Evolutionary conservation across 495 filamentous ascomycete genomes (phyloP), one percentile per base, ranked within the genome.

Genomic region (Annulohypoxylon moriforme): DNA sequence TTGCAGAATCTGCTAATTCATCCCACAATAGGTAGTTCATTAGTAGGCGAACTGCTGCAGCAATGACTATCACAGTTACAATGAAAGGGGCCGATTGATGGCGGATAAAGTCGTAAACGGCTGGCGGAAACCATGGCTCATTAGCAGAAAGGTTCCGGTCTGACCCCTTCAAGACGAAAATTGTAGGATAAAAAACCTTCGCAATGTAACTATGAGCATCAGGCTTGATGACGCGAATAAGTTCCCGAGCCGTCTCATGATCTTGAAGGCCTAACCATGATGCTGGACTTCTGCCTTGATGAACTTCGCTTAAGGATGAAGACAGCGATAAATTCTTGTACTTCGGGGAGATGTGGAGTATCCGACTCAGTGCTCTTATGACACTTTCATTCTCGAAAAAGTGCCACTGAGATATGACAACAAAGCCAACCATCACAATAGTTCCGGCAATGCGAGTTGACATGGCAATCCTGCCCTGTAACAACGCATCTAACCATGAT

Each of bases 221-320:
- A 1, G 91, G 91, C 61, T 90, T 93, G 68, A 92, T 83, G 8
- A 90, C 81, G 24, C 84, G 82, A 74, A 93, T 91, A 13, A 93
- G 82, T 69, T 93, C 91, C 56, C 85, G 85, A 7, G 89, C 90
- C 0, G 91, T 93, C 65, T 91, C 86, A 70, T 92, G 88, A 64
- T 93, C 91, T 79, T 93, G 91, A 67, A 92, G 82, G 16, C 85
- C 82, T 34, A 93, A 81, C 91, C 91, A 93, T 24, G 90, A 87
- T 8, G 85, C 87, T 6, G 90, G 90, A 36, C 88, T 89, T 42
- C 91, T 81, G 8, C 89, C 89, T 71, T 91, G 89, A 67, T 93
- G 87, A 61, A 92, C 85, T 46, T 85, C 83, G 11, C 80, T 77
- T 34, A 85, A 69, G 1, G 80, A 64, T 0, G 82, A 77, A 40